These are phyloP conservation scores for Citrus reticulata DNA, from an alignment of 345 rosid species.

Conservation along the genomic window DNA sequence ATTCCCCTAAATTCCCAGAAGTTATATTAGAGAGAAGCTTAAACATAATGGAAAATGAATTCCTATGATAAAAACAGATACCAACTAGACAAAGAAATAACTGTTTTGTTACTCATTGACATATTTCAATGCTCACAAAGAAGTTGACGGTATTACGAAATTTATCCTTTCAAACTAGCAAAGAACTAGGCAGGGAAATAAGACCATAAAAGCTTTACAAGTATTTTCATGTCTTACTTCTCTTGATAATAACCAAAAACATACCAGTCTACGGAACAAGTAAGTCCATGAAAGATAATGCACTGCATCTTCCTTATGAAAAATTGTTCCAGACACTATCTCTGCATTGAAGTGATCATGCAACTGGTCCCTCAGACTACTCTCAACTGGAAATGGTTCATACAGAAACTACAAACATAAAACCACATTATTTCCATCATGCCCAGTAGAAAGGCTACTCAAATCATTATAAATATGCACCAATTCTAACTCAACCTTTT, in stretches of 20 bases:
- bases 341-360: slow-evolving; percentile 92
- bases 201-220: neutral
- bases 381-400: slow-evolving; percentile 99
- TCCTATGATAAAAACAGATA: neutral
- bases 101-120: neutral
- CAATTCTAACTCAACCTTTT: slow-evolving; percentile 51
- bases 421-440: slow-evolving; percentile 13
- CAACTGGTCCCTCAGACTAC: slow-evolving; percentile 88
- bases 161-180: neutral
- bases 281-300: slow-evolving; percentile 98
- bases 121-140: neutral
- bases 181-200: neutral
- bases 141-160: neutral
- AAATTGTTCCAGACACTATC: slow-evolving; percentile 84
- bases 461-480: slow-evolving; percentile 9
- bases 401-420: slow-evolving; percentile 68
- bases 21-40: neutral
- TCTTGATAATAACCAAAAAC: neutral
- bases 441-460: slow-evolving; percentile 1
- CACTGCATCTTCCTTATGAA: slow-evolving; percentile 88
- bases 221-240: neutral
- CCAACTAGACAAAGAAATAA: neutral
- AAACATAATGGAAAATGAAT: neutral
- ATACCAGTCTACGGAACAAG: slow-evolving; percentile 94
- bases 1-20: neutral